Conservation (phyloP, 2,329 filamentous ascomycete genomes). For the Fonsecaea pugnacius region DNA sequence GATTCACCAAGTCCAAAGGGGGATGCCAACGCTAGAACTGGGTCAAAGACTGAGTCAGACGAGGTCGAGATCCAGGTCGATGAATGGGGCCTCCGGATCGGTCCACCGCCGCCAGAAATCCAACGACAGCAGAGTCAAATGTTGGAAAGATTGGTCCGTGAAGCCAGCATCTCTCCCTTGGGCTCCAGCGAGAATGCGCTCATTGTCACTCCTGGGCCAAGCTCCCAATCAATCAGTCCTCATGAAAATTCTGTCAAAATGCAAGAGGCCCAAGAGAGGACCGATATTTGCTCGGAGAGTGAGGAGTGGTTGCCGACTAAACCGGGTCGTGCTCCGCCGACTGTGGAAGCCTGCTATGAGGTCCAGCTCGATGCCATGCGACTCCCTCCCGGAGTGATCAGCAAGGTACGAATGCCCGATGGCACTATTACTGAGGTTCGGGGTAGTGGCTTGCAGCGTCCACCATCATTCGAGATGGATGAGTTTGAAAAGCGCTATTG, state of each 20-base stretch:
- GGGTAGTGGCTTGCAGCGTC: slow-evolving; percentile 32
- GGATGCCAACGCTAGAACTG: neutral
- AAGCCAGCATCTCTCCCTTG: slow-evolving; percentile 27
- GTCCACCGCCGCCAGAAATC: slow-evolving; percentile 29
- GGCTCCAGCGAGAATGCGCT: slow-evolving; percentile 19
- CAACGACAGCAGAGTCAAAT: slow-evolving; percentile 31
- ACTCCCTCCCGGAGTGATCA: slow-evolving; percentile 31
- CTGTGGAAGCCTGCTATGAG: slow-evolving; percentile 32
- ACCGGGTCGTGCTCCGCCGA: slow-evolving; percentile 26
- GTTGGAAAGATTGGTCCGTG: slow-evolving; percentile 23
- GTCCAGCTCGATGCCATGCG: slow-evolving; percentile 34
- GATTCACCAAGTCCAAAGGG: slow-evolving; percentile 11
- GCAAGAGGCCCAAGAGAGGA: neutral
- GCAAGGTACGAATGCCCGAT: slow-evolving; percentile 31
- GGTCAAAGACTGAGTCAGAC: slow-evolving; percentile 6
- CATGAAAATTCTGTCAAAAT: neutral
- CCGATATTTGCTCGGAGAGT: slow-evolving; percentile 10
- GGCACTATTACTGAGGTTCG: slow-evolving; percentile 30
- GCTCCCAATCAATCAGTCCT: slow-evolving; percentile 10
- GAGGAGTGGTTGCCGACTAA: slow-evolving; percentile 29
- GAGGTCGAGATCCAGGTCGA: slow-evolving; percentile 33
- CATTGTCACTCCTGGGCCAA: slow-evolving; percentile 6
- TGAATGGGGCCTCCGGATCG: slow-evolving; percentile 33
- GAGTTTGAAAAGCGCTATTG: slow-evolving; percentile 34
- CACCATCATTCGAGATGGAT: slow-evolving; percentile 32